Base-by-base conservation (phyloP, 1,284 basidiomycete genomes). In the Ganoderma lucidum region DNA sequence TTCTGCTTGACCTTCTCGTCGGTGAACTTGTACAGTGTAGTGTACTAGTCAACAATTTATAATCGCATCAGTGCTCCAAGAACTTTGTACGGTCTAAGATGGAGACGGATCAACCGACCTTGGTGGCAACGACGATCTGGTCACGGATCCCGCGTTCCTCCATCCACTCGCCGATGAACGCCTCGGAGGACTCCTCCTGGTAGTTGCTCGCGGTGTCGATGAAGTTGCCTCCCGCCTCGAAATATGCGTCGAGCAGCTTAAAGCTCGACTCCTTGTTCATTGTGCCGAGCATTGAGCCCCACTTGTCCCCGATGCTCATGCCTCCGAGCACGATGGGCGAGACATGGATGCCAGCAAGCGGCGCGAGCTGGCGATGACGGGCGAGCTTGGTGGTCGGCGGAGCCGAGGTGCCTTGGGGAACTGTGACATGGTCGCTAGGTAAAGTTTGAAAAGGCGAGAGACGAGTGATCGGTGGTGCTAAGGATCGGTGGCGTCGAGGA, bases 141-240 rank as follows among this genome's bases (percentile, higher is more conserved):
- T 84, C 83, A 37, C 85, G 79, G 63, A 79, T 80, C 9, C 78
- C 78, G 42, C 81, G 78, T 9, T 68, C 65, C 62, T 81, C 75
- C 78, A 84, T 82, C 83, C 84, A 85, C 66, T 84, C 83, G 63
- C 84, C 84, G 69, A 85, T 77, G 63, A 78, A 76, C 62, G 68
- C 59, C 69, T 80, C 79, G 3, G 78, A 64, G 35, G 51, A 48
- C 51, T 58, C 41, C 15, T 75, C 81, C 61, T 74, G 82, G 83
- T 87, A 86, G 69, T 76, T 79, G 67, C 83, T 87, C 28, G 87
- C 80, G 0, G 86, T 89, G 70, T 88, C 87, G 68, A 89, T 86
- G 65, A 88, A 86, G 73, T 88, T 88, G 15, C 88, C 85, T 15
- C 82, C 84, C 2, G 78, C 81, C 42, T 85, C 81, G 51, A 77